Evolutionary conservation across 371 early-diverging fungal genomes (phyloP), one percentile per base, ranked within the genome.

Genomic region (Rhizopus arrhizus): DNA sequence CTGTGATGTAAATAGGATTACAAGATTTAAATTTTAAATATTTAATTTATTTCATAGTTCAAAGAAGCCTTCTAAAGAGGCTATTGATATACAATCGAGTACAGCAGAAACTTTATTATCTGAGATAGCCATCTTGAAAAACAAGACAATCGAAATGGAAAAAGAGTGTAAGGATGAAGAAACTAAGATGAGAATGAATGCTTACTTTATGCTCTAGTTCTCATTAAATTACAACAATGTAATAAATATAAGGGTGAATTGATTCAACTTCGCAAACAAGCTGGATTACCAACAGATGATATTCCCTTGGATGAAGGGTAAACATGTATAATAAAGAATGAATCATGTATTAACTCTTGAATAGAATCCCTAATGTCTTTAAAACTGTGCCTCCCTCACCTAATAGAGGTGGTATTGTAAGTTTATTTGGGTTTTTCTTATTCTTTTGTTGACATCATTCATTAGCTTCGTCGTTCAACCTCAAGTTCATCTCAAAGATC

Each of bases 211-310:
- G n/a, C 8, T 31, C 3, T 52, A 85, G 86, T 84, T 49, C 60
- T 85, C 43, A 74, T 78, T 59, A 90, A 86, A 66, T 84, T 83
- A 58, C 84, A 79, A 54, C 91, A 88, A 61, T 85, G 87, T 60
- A 86, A 85, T 67, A 75, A 83, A 43, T 85, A 86, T 66, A 84
- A 88, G 56, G 78, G 82, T 48, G 91, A 91, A 70, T 74, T 91
- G 8, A 65, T 90, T 35, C 81, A 87, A 28, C 71, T 90, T 56
- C 85, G 91, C 31, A 85, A 85, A 61, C 80, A 86, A 51, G 61
- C 79, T 40, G 84, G 86, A 8, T 53, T 83, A 61, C 70, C 88
- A 5, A 64, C 72, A 10, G 86, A 82, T 49, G 88, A 87, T 64
- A 67, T 87, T 42, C 62, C 79, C 2, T 63, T 66, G 15, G 87